Evolutionary conservation across 1,284 basidiomycete genomes (phyloP).

Genomic region (Tilletia horrida): DNA sequence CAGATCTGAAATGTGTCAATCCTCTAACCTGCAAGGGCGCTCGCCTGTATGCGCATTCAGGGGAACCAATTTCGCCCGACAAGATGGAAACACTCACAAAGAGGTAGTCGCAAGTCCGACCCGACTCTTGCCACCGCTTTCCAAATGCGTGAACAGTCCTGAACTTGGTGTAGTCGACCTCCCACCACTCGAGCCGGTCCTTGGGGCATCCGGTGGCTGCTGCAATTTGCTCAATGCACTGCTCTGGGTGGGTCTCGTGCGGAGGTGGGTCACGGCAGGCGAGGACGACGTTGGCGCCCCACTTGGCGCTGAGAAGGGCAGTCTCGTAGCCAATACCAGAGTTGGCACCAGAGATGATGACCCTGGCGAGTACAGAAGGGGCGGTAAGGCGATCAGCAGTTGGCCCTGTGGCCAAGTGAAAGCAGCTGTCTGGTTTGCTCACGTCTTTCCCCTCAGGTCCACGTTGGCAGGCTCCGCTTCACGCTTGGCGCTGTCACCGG

Average conservation of each 20-base stretch:
- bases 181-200: slow-evolving; percentile 38
- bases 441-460: slow-evolving; percentile 35
- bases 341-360: slow-evolving; percentile 41
- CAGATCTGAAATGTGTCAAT: too few relatives aligned
- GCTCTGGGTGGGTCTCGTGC: slow-evolving; percentile 42
- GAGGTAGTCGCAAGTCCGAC: slow-evolving; percentile 27
- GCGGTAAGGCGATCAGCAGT: not conserved
- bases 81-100: slow-evolving; percentile 15
- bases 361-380: slow-evolving; percentile 14
- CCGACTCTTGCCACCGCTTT: slow-evolving; percentile 26
- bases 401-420: not conserved
- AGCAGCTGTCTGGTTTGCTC: not conserved
- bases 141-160: slow-evolving; percentile 33
- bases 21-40: not conserved
- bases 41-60: too few relatives aligned
- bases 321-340: slow-evolving; percentile 42
- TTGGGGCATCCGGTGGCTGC: slow-evolving; percentile 13
- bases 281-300: slow-evolving; percentile 39
- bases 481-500: slow-evolving; percentile 20
- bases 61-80: too few relatives aligned
- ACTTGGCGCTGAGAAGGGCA: slow-evolving; percentile 32
- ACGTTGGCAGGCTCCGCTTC: slow-evolving; percentile 20
- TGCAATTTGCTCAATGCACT: slow-evolving; percentile 32
- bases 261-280: slow-evolving; percentile 38
- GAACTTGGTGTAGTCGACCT: slow-evolving; percentile 39